Evolutionary conservation across 2,329 filamentous ascomycete genomes (phyloP).

Genomic region (Ophiostoma sp.): DNA sequence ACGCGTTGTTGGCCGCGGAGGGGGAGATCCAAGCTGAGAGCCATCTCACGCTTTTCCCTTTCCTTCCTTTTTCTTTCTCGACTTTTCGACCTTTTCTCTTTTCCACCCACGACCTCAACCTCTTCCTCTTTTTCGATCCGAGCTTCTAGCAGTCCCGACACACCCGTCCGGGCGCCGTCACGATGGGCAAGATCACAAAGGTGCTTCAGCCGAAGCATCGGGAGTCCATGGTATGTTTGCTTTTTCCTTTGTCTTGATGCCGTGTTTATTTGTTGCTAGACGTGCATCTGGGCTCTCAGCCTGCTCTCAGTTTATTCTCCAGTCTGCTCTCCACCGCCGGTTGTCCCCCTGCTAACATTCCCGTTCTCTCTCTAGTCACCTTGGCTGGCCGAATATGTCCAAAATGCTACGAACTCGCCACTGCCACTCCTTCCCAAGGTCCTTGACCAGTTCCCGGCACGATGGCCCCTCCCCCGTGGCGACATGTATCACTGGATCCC

Average conservation of each 20-base stretch:
- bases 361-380: conserved; percentile 63
- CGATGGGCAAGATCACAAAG: conserved; percentile 69
- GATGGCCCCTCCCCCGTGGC: conserved; percentile 94
- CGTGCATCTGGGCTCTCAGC: background rate
- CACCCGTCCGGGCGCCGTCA: conserved; percentile 38
- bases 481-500: conserved; percentile 99
- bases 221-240: conserved; percentile 61
- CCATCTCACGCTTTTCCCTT: background rate
- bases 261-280: background rate
- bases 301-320: background rate
- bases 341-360: background rate
- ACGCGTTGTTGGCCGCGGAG: conserved; percentile 25
- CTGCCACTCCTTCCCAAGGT: conserved; percentile 75
- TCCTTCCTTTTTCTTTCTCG: background rate
- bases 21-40: conserved; percentile 22
- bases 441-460: conserved; percentile 76
- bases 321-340: no score
- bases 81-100: background rate
- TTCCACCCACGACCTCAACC: background rate
- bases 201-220: conserved; percentile 65
- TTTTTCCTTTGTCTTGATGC: conserved; percentile 22
- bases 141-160: background rate
- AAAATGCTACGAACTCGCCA: conserved; percentile 65
- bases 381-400: conserved; percentile 80
- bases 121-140: background rate